Conservation (phyloP, 2,329 filamentous ascomycete genomes). For the Fusarium pininemorale region DNA sequence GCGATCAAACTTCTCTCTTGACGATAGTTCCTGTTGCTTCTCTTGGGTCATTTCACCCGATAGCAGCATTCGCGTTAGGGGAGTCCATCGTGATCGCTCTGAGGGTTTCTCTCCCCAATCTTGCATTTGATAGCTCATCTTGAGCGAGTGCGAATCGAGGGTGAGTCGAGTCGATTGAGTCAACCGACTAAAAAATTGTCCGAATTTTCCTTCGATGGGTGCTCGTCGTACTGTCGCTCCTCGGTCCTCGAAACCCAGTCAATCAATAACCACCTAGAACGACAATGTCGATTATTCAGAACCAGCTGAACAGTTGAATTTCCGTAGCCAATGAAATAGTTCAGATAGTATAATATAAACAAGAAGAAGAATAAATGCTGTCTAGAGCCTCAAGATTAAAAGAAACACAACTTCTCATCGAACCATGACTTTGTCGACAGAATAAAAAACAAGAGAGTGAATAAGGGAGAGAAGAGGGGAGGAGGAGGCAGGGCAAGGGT, state of each 20-base stretch:
- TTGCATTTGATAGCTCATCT: conserved; percentile 43
- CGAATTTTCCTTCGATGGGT: neutral
- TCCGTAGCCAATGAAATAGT: neutral
- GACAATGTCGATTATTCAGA: conserved; percentile 27
- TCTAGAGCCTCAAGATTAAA: conserved; percentile 36
- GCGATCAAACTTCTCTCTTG: conserved; percentile 78
- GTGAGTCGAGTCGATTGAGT: neutral
- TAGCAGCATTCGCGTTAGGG: conserved; percentile 82
- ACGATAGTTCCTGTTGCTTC: conserved; percentile 71
- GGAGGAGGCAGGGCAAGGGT: conserved; percentile 9
- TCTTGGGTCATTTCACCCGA: conserved; percentile 84
- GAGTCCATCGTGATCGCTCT: conserved; percentile 84
- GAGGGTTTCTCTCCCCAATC: conserved; percentile 53
- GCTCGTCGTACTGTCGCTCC: neutral
- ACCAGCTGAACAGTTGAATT: conserved; percentile 30
- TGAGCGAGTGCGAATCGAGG: conserved; percentile 7
- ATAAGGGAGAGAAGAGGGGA: neutral
- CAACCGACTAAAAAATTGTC: neutral
- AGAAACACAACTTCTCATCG: conserved; percentile 37
- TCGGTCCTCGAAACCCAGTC: neutral
- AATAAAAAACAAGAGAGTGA: neutral
- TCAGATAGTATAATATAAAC: conserved; percentile 28
- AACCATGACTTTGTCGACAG: neutral
- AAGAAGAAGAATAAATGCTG: conserved; percentile 44
- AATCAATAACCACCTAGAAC: neutral